phyloP scores from a whole-genome alignment of 768 basidiomycete genomes.

The Macrolepiota dolichaula region DNA sequence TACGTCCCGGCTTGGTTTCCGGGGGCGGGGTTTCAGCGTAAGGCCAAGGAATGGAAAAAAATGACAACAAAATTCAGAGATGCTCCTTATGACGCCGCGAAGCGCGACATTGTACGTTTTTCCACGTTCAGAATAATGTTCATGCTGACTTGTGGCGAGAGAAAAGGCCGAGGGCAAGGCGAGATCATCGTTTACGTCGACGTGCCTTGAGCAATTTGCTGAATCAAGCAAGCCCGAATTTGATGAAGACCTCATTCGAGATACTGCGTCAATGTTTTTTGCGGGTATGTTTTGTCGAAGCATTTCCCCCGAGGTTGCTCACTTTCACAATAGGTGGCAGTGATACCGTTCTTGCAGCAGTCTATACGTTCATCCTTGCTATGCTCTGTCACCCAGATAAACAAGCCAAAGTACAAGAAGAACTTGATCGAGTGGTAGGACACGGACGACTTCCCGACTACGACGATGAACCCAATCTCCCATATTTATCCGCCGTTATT shows the following conservation, averaged over 20 bases:
- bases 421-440: constrained; percentile 15
- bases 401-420: constrained; percentile 11
- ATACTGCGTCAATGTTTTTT: constrained; percentile 18
- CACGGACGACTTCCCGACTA: constrained; percentile 12
- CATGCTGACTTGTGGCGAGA: background rate
- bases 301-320: background rate
- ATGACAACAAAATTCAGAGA: constrained; percentile 30
- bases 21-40: constrained; percentile 41
- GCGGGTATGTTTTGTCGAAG: constrained; percentile 1
- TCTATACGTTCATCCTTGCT: constrained; percentile 34
- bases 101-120: constrained; percentile 4
- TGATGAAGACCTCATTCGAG: constrained; percentile 13
- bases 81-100: constrained; percentile 25
- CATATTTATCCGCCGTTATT: constrained; percentile 19
- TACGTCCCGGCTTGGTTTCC: constrained; percentile 45
- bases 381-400: constrained; percentile 9
- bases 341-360: constrained; percentile 26
- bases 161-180: constrained; percentile 13
- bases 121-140: no score
- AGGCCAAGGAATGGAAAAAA: constrained; percentile 31
- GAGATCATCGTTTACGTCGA: constrained; percentile 14
- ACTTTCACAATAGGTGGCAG: background rate
- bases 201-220: constrained; percentile 14
- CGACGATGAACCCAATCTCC: constrained; percentile 16
- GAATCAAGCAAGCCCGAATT: constrained; percentile 8